Base-by-base conservation (phyloP, 176 grass and related monocot species). In the Tillandsia leiboldiana region DNA sequence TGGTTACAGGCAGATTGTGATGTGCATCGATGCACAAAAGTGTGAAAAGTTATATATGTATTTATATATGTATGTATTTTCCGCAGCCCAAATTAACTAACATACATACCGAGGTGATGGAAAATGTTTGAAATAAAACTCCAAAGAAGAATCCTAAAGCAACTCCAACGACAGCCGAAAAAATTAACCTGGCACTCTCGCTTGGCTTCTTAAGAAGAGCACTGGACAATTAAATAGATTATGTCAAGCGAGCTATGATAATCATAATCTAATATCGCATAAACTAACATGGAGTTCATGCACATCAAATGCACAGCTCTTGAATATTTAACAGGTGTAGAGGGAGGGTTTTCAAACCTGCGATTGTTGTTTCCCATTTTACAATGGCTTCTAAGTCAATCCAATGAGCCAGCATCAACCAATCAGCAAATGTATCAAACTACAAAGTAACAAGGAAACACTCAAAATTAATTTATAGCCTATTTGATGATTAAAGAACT, bases 101-200 rank as follows among this genome's bases (percentile, higher is more conserved):
- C 65, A n/a, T 11, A 5, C 5, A 11, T 80, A 92, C 86, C 83
- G 85, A 89, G 70, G 90, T 81, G 54, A 88, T 83, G 77, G 72
- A 85, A 28, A 92, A 65, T 26, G 86, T 81, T 17, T 85, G 90
- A 73, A 92, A 86, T 3, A 86, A 92, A 12, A 92, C 84, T 28
- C 90, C 86, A 26, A 92, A 70, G 51, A 92, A 89, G 77, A 88
- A 92, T 14, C 90, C 90, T 14, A 92, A 72, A 58, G 89, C 69
- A 8, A 76, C 77, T 1, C 86, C 83, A 9, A 86, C 75, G 33
- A 86, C 78, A 1, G 83, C 85, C 14, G 87, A 69, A 10, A 92
- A 78, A 54, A 86, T 66, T 26, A 92, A 74, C 77, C 90, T 86
- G 78, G 84, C 86, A 50, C 57, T 83, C 79, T 81, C 83, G 24